Percentiles rank a stretch among this genome's conserved stretches.
Conservation (phyloP, 2,329 filamentous ascomycete species). For the Cladorrhinum sp. region DNA sequence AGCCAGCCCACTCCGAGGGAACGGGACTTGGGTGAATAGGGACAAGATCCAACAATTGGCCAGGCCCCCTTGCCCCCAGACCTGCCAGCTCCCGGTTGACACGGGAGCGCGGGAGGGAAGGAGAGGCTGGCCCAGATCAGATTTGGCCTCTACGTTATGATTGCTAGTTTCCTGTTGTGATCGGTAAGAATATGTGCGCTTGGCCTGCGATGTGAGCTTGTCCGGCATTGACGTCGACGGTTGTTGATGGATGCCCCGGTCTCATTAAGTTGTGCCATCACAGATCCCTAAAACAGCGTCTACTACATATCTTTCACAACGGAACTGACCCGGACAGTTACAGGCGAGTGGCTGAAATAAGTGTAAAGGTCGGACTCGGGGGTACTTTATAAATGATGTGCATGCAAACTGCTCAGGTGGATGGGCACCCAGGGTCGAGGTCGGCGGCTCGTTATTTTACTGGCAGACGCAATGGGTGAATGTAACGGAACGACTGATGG, state of each 20-base stretch:
- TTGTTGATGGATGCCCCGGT: background rate
- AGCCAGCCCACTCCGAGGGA: slow-evolving; percentile 20
- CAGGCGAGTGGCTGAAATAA: slow-evolving; percentile 7
- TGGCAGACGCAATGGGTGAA: slow-evolving; percentile 12
- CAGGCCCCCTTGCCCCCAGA: slow-evolving; percentile 10
- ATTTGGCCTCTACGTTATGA: background rate
- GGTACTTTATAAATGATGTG: slow-evolving; percentile 13
- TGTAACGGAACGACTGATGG: slow-evolving; percentile 23
- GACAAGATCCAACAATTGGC: slow-evolving; percentile 19
- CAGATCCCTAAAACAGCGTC: slow-evolving; percentile 3
- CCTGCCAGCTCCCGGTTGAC: slow-evolving; percentile 18
- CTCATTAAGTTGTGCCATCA: background rate
- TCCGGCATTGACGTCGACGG: background rate
- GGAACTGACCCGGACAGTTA: slow-evolving; percentile 3
- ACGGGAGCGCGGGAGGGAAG: slow-evolving; percentile 6
- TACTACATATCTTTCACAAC: background rate
- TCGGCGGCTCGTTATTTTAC: slow-evolving; percentile 20
- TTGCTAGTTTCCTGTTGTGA: background rate
- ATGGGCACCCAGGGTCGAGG: slow-evolving; percentile 11
- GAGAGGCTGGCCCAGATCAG: slow-evolving; percentile 1
- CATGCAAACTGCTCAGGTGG: slow-evolving; percentile 13
- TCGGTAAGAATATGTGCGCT: background rate
- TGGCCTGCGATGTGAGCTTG: background rate
- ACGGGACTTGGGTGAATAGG: slow-evolving; percentile 22
- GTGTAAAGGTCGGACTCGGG: background rate